Conservation (phyloP, 2,329 filamentous ascomycete species). For the Biscogniauxia mediterranea region DNA sequence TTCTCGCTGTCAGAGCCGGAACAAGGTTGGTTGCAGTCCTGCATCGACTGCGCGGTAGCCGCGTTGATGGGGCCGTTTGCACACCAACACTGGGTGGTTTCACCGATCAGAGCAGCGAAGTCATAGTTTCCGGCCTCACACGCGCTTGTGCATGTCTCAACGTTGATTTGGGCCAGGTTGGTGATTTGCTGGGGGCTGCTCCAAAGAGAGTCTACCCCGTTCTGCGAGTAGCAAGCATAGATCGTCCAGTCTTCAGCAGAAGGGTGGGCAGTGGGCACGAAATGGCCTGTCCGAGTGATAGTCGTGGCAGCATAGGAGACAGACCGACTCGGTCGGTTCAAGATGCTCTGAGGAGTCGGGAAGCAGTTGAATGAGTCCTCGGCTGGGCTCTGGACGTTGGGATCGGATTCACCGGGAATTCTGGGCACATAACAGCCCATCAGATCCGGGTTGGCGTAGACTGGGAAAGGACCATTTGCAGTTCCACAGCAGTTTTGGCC, state of each 20-base stretch:
- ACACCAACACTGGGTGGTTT: constrained; percentile 6
- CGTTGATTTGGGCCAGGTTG: neutral
- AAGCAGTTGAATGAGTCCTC: constrained; percentile 22
- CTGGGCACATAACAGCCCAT: constrained; percentile 43
- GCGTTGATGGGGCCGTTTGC: neutral
- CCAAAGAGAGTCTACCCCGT: constrained; percentile 3
- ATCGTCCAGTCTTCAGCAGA: constrained; percentile 7
- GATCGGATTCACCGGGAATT: constrained; percentile 26
- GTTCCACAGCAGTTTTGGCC: constrained; percentile 25
- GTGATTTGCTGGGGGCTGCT: neutral
- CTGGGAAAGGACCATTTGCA: constrained; percentile 38
- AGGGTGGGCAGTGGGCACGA: constrained; percentile 17
- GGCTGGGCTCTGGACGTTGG: neutral
- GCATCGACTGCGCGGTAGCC: constrained; percentile 3
- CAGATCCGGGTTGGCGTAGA: constrained; percentile 50
- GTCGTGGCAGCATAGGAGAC: constrained; percentile 6
- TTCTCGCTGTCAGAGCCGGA: constrained; percentile 8
- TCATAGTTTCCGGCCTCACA: constrained; percentile 3
- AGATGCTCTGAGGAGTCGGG: constrained; percentile 13
- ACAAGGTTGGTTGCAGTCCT: constrained; percentile 18
- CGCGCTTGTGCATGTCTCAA: constrained; percentile 9
- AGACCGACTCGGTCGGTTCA: constrained; percentile 1
- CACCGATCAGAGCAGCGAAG: constrained; percentile 7
- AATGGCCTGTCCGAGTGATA: constrained; percentile 14
- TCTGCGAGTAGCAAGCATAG: constrained; percentile 18